A percentile compares a stretch with the other conserved stretches of the same genome.
These are phyloP conservation scores for Boletus pseudopeckii DNA, from an alignment of 768 basidiomycete genomes.

Conservation along the genomic window DNA sequence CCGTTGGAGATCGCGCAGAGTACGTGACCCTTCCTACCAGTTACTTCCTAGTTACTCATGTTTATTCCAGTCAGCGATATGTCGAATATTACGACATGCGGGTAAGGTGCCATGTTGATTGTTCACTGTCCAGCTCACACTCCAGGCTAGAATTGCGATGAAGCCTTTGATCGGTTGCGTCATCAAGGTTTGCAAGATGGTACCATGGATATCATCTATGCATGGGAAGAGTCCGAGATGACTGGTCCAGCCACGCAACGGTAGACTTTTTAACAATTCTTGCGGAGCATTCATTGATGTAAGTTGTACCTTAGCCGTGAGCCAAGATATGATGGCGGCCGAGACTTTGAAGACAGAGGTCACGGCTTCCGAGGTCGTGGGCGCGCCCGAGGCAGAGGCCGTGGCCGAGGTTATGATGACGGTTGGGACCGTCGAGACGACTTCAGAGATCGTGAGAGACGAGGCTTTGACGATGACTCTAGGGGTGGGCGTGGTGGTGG, in stretches of 20 bases:
- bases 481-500: slow-evolving; percentile 36
- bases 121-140: slow-evolving; percentile 9
- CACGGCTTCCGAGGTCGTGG: slow-evolving; percentile 40
- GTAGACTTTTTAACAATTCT: slow-evolving; percentile 20
- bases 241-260: slow-evolving; percentile 45
- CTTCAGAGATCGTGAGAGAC: slow-evolving; percentile 36
- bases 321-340: slow-evolving; percentile 35
- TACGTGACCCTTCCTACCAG: slow-evolving; percentile 25
- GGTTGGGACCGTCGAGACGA: slow-evolving; percentile 47
- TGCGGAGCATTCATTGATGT: slow-evolving; percentile 3
- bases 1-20: slow-evolving; percentile 64
- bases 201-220: slow-evolving; percentile 81
- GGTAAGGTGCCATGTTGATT: slow-evolving; percentile 39
- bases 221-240: slow-evolving; percentile 72
- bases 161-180: slow-evolving; percentile 76
- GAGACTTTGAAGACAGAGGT: slow-evolving; percentile 46
- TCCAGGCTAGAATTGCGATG: slow-evolving; percentile 58
- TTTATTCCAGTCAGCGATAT: slow-evolving; percentile 64
- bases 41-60: slow-evolving; percentile 1
- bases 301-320: slow-evolving; percentile 22
- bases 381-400: slow-evolving; percentile 39
- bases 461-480: slow-evolving; percentile 36
- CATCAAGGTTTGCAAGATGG: slow-evolving; percentile 82
- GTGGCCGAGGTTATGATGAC: slow-evolving; percentile 37
- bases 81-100: slow-evolving; percentile 94